Percentiles rank a stretch among this genome's conserved stretches.
Conservation (phyloP, 495 filamentous ascomycete genomes). For the Penicillium paradoxum region DNA sequence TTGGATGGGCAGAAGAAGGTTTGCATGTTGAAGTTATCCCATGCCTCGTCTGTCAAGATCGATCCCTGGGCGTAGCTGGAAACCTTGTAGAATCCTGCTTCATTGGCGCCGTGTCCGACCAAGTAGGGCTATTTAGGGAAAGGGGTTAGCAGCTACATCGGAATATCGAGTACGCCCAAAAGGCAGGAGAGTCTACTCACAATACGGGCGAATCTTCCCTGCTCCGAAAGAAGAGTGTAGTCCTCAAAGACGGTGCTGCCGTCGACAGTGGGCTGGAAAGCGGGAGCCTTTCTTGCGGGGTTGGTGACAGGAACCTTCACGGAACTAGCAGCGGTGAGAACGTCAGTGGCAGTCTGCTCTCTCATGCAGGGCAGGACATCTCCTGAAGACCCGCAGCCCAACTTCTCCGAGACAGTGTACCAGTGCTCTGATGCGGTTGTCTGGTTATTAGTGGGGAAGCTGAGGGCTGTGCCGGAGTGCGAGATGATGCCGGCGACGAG, state of each 20-base stretch:
- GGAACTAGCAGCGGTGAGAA: constrained; percentile 26
- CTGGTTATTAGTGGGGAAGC: constrained; percentile 33
- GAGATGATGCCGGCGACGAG: constrained; percentile 45
- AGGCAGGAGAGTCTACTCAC: constrained; percentile 9
- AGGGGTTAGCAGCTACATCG: constrained; percentile 1
- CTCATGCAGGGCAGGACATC: constrained; percentile 45
- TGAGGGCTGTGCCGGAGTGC: constrained; percentile 49
- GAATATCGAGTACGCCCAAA: neutral
- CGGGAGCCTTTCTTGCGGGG: constrained; percentile 23
- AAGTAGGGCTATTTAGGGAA: constrained; percentile 30
- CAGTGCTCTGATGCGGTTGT: constrained; percentile 24
- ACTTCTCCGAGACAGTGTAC: constrained; percentile 33
- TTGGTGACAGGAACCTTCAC: constrained; percentile 22
- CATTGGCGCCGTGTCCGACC: constrained; percentile 42
- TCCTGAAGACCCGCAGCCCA: constrained; percentile 32
- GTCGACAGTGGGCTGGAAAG: constrained; percentile 47
- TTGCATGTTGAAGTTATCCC: constrained; percentile 37
- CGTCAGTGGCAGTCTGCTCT: constrained; percentile 20
- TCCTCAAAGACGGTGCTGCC: constrained; percentile 42
- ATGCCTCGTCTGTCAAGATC: constrained; percentile 22
- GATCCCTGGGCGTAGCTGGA: constrained; percentile 24
- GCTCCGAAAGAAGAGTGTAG: constrained; percentile 31
- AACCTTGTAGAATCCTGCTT: constrained; percentile 41
- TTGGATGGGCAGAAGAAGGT: constrained; percentile 44
- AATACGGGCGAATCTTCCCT: constrained; percentile 31